Evolutionary conservation across 129 eudicot genomes (phyloP), one percentile per base, ranked within the genome.

Genomic region (Flaveria bidentis): DNA sequence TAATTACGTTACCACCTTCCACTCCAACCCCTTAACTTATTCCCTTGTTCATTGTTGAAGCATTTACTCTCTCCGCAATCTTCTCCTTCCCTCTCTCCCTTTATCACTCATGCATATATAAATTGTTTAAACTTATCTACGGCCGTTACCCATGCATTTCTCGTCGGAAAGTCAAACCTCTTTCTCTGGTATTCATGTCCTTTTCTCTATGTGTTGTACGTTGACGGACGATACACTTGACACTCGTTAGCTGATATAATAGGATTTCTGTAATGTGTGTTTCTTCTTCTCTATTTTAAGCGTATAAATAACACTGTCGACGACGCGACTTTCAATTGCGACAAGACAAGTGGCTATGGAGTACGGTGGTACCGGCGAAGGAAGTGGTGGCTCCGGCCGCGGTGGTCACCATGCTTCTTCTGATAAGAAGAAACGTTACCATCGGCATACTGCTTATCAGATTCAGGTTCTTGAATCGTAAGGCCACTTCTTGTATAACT

Each of bases 401-500:
- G 81, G 78, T 33, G 39, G 73, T 46, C 82, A 77, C 57, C 82
- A 81, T 78, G 79, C 75, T 60, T 68, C 82, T 44, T 20, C 22
- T 20, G 86, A 82, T 68, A 84, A 82, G 62, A 89, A 89, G 82
- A 88, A 88, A 69, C 87, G 90, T 51, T 88, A 88, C 74, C 93
- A 88, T 57, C 90, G 93, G 1, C 93, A 88, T 78, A 88, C 90
- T 11, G 86, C 90, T 69, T 78, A 81, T 50, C 93, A 88, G 79
- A 88, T 88, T 76, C 93, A 88, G 67, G 79, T 83, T 42, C 93
- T 88, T 67, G 95, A 89, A 82, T 65, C 87, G 95, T 89, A 84
- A 72, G 88, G 2, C n/a, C 0, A 1, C 12, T 39, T 25, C 45
- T 70, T 33, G 5, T 33, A 5, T 7, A 36, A 7, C 74, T 33